Evolutionary conservation across 352 stramenopile species (phyloP).

Genomic region (Phytopythium ostracodes): DNA sequence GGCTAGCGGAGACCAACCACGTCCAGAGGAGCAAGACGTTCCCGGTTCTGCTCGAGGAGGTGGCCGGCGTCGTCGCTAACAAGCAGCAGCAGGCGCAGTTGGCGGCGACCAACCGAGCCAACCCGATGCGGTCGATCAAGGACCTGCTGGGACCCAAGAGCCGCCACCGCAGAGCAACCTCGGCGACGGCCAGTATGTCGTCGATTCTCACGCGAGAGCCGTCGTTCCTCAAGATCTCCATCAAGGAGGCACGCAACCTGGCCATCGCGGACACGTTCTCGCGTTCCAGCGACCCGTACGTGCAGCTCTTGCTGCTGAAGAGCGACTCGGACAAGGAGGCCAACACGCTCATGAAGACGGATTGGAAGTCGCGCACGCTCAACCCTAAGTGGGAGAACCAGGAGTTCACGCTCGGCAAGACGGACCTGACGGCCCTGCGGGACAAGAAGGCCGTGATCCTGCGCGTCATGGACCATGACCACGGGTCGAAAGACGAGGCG

Average conservation of each 20-base stretch:
- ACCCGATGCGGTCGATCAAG: constrained; percentile 13
- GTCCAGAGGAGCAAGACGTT: constrained; percentile 36
- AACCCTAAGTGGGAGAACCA: constrained; percentile 73
- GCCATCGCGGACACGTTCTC: constrained; percentile 30
- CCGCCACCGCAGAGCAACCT: background rate
- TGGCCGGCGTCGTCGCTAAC: constrained; percentile 20
- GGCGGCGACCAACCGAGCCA: background rate
- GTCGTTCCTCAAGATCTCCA: constrained; percentile 56
- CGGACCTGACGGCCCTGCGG: constrained; percentile 38
- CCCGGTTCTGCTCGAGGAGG: constrained; percentile 15
- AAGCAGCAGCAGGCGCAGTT: background rate
- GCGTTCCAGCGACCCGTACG: constrained; percentile 54
- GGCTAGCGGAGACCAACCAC: constrained; percentile 25
- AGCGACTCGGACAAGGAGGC: constrained; percentile 46
- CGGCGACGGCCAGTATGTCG: background rate
- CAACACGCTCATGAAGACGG: constrained; percentile 55
- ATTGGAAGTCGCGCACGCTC: constrained; percentile 59
- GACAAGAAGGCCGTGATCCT: constrained; percentile 60
- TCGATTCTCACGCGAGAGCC: constrained; percentile 24
- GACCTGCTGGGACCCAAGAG: background rate
- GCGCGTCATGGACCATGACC: constrained; percentile 58
- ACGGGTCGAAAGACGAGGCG: constrained; percentile 38
- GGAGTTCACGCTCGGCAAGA: constrained; percentile 57
- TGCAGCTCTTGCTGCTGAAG: constrained; percentile 48
- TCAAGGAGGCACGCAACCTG: constrained; percentile 55